phyloP scores from a whole-genome alignment of 345 rosid species.

The Eucalyptus lansdowneana region DNA sequence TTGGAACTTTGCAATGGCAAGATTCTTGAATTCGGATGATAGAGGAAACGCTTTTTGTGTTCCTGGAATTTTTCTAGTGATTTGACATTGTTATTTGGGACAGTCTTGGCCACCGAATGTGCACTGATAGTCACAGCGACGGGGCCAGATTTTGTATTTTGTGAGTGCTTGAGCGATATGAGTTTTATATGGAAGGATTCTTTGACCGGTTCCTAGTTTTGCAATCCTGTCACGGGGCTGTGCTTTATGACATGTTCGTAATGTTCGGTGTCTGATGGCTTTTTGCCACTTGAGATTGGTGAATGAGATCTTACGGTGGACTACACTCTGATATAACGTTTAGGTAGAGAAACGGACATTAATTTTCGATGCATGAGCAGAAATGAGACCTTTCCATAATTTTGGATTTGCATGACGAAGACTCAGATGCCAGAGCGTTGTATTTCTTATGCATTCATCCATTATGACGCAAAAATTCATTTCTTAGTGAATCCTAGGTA shows the following conservation, averaged over 20 bases:
- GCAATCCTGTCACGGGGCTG: not conserved
- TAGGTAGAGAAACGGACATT: not conserved
- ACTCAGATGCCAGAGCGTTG: not conserved
- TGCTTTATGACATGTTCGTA: not conserved
- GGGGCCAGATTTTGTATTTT: not conserved
- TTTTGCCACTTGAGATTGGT: not conserved
- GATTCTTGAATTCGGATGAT: not conserved
- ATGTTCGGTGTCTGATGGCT: not conserved
- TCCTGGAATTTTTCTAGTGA: not conserved
- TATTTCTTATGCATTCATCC: not conserved
- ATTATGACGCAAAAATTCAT: not conserved
- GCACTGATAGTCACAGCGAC: not conserved
- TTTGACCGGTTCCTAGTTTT: not conserved
- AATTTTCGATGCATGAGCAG: not conserved
- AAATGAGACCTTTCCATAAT: not conserved
- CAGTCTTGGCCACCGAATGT: not conserved
- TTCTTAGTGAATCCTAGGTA: not conserved
- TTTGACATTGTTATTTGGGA: not conserved
- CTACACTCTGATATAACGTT: not conserved
- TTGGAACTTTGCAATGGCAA: not conserved
- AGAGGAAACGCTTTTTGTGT: not conserved
- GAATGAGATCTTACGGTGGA: not conserved
- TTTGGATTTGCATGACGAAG: not conserved
- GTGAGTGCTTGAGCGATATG: not conserved
- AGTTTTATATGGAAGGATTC: not conserved